Evolutionary conservation across 495 filamentous ascomycete genomes (phyloP), one percentile per base, ranked within the genome.

Genomic region (Tuber brumale): DNA sequence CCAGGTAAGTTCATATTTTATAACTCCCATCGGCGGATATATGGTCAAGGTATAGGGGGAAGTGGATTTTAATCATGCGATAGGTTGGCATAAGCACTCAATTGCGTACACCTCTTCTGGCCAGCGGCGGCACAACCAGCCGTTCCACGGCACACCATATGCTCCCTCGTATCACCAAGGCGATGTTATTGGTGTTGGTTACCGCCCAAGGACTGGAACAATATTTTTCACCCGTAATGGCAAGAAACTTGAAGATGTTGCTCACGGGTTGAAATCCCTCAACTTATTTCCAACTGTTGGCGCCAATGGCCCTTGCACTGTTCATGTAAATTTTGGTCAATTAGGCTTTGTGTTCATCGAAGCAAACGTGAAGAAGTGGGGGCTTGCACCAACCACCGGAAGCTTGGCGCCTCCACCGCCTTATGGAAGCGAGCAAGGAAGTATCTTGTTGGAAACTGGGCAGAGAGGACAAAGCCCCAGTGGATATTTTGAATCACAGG

Each of bases 301-400:
- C 70, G 94, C 95, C 35, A 97, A 95, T 82, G 95, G 95, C 1
- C 95, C 95, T 14, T 93, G 93, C 82, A 91, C 90, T 23, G 87
- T 98, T 8, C 94, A 98, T 83, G 95, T 99, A 80, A 99, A 99
- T 83, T 97, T 99, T 83, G 95, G 95, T 4, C 95, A 99, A 83
- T 91, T 94, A 80, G 95, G 95, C 61, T 99, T 97, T 81, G 95
- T 98, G 27, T 99, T 97, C 82, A 98, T 99, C 82, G 95, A 99
- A 85, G 95, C 94, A 69, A 99, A 99, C 79, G 95, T 99, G 51
- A 99, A 99, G 88, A 98, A 97, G 87, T 98, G 95, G 95, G 95
- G 95, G 10, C 85, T 99, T 72, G 95, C 95, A 70, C 95, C 95
- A 19, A 96, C 96, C 89, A 97, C 94, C 1, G 95, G 95, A 61